Evolutionary conservation across 768 basidiomycete species (phyloP).

Genomic region (Hericium coralloides): DNA sequence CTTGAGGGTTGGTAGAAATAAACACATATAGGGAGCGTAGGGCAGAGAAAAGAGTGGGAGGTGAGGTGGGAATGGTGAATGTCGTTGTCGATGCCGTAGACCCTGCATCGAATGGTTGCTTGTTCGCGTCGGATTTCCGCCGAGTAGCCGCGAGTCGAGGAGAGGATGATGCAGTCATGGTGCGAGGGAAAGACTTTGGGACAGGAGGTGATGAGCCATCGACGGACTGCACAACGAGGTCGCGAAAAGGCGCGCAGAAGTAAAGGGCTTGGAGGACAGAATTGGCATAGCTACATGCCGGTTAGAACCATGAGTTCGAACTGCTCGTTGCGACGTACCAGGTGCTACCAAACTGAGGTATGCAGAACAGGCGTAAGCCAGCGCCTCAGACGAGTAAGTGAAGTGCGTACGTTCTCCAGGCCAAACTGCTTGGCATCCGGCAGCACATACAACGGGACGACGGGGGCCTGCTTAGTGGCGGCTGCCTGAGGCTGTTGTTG

Average conservation of each 20-base stretch:
- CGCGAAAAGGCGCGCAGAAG: slow-evolving; percentile 89
- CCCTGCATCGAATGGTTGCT: slow-evolving; percentile 24
- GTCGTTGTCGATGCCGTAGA: slow-evolving; percentile 24
- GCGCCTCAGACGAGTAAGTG: too few species aligned
- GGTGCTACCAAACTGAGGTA: slow-evolving; percentile 83
- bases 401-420: slow-evolving; percentile 81
- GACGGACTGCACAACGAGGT: slow-evolving; percentile 68
- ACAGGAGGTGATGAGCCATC: slow-evolving; percentile 40
- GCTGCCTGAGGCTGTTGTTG: slow-evolving; percentile 1
- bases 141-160: slow-evolving; percentile 30
- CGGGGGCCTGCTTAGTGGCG: neutral
- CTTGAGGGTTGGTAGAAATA: slow-evolving; percentile 69
- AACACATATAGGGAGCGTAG: slow-evolving; percentile 85
- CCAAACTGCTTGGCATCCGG: slow-evolving; percentile 88
- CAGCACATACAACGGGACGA: slow-evolving; percentile 26
- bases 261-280: slow-evolving; percentile 97
- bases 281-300: slow-evolving; percentile 78
- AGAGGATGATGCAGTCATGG: slow-evolving; percentile 23
- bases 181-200: slow-evolving; percentile 20
- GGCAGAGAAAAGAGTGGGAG: slow-evolving; percentile 81
- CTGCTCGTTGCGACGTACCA: slow-evolving; percentile 45
- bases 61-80: slow-evolving; percentile 44
- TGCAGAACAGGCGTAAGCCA: slow-evolving; percentile 3
- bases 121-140: slow-evolving; percentile 51
- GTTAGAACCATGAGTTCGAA: neutral